Conservation (phyloP, 768 basidiomycete genomes). For the Panaeolus papilionaceus region DNA sequence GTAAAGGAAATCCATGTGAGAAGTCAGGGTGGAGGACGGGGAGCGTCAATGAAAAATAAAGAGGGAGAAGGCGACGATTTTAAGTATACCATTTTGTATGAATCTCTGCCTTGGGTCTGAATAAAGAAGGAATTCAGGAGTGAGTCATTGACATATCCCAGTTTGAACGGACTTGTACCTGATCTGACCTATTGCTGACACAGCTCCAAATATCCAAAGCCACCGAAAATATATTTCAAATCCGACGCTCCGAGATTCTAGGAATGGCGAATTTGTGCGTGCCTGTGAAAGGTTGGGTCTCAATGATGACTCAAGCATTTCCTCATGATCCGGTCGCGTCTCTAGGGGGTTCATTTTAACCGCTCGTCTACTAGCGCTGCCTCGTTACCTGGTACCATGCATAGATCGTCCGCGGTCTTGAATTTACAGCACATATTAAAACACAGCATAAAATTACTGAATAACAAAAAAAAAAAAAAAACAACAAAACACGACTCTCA, state of each 20-base stretch:
- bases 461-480: background rate
- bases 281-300: constrained; percentile 11
- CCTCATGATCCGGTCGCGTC: constrained; percentile 13
- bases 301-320: constrained; percentile 8
- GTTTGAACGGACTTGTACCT: constrained; percentile 16
- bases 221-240: constrained; percentile 11
- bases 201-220: constrained; percentile 14
- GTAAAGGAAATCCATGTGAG: constrained; percentile 24
- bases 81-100: constrained; percentile 4
- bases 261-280: constrained; percentile 6
- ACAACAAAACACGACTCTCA: background rate
- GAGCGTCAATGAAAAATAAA: constrained; percentile 6
- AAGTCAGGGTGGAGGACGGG: constrained; percentile 15
- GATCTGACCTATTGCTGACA: constrained; percentile 16
- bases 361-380: constrained; percentile 11
- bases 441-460: constrained; percentile 5
- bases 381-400: constrained; percentile 3
- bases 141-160: constrained; percentile 19
- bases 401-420: background rate
- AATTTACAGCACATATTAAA: background rate
- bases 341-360: constrained; percentile 7
- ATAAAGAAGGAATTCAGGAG: constrained; percentile 13
- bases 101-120: background rate
- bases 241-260: constrained; percentile 10
- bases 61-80: constrained; percentile 6